These are phyloP conservation scores for Fusarium begoniae DNA, from an alignment of 2,329 filamentous ascomycete species.

Conservation along the genomic window DNA sequence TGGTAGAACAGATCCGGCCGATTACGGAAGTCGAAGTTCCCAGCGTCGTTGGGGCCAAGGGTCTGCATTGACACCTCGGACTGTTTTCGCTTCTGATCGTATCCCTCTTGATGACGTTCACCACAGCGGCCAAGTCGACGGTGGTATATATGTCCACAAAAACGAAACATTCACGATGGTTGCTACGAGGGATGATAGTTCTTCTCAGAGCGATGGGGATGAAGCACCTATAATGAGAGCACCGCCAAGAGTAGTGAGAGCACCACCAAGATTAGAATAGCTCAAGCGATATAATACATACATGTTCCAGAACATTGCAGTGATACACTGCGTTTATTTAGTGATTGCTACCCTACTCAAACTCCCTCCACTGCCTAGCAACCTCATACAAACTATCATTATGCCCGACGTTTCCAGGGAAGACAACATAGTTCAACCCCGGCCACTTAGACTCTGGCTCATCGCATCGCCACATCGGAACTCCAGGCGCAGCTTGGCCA, in stretches of 20 bases:
- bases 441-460: conserved; percentile 59
- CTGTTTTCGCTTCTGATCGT: not conserved
- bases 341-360: not conserved
- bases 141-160: conserved; percentile 21
- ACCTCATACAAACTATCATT: conserved; percentile 10
- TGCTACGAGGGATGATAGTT: not conserved
- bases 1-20: conserved; percentile 2
- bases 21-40: not conserved
- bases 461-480: conserved; percentile 67
- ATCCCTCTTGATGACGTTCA: conserved; percentile 13
- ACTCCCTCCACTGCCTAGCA: conserved; percentile 13
- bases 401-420: conserved; percentile 15
- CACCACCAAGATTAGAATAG: not conserved
- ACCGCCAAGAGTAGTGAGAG: not conserved
- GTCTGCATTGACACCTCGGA: not conserved
- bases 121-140: not conserved
- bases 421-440: conserved; percentile 12
- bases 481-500: conserved; percentile 65
- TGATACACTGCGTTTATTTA: no score
- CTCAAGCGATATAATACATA: no score
- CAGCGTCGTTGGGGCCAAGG: conserved; percentile 5
- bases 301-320: not conserved
- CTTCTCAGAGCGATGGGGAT: conserved; percentile 7
- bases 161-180: conserved; percentile 11
- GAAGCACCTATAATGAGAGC: not conserved